A percentile compares a stretch with the other conserved stretches of the same genome.
Evolutionary conservation across 2,329 filamentous ascomycete species (phyloP).

Genomic region (Ceratocystis papillata): DNA sequence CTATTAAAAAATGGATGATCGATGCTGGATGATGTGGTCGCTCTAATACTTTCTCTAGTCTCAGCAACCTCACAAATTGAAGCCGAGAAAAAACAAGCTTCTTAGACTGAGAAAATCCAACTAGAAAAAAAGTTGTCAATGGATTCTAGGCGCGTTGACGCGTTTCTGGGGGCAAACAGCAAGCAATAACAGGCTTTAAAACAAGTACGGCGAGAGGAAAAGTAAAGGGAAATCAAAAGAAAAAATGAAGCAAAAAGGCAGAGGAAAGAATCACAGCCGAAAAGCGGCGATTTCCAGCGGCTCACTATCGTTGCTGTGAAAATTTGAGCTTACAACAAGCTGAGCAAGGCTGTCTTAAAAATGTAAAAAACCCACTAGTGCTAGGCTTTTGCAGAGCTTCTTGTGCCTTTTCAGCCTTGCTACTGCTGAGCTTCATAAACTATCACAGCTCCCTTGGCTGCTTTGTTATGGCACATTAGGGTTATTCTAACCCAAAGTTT

Average conservation of each 20-base stretch:
- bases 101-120: constrained; percentile 7
- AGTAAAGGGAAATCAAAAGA: not conserved
- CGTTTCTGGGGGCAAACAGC: constrained; percentile 19
- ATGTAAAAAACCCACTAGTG: not conserved
- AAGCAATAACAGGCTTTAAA: not conserved
- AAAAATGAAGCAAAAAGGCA: not conserved
- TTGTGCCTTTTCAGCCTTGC: not conserved
- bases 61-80: not conserved
- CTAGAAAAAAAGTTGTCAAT: constrained; percentile 18
- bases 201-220: not conserved
- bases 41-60: not conserved
- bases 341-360: not conserved
- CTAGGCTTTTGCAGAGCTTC: not conserved
- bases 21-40: not conserved
- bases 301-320: constrained; percentile 2
- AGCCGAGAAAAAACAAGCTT: not conserved
- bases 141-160: constrained; percentile 24
- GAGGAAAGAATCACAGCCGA: not conserved
- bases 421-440: not conserved
- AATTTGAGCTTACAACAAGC: not conserved
- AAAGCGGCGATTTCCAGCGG: not conserved
- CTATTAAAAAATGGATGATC: not conserved
- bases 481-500: not conserved
- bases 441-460: too few relatives aligned
- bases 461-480: not conserved